These are phyloP conservation scores for Fusarium sp. DNA, from an alignment of 2,329 filamentous ascomycete genomes.

Conservation along the genomic window DNA sequence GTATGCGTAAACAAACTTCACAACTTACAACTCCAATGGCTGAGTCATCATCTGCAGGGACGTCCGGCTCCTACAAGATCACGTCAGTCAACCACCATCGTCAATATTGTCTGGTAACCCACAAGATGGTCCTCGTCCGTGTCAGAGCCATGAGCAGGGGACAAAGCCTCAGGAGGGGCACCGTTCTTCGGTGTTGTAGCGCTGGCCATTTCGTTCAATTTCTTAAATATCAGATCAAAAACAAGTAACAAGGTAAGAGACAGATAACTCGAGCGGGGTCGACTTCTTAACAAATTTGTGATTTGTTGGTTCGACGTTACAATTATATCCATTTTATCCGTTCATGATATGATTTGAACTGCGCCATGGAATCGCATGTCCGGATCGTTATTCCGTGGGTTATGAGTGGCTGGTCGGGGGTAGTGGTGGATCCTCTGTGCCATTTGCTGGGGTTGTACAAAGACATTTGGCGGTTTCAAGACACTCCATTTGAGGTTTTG, in stretches of 20 bases:
- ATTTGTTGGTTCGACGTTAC: background rate
- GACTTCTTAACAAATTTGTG: rapidly evolving
- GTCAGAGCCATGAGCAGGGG: rapidly evolving
- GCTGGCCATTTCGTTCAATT: background rate
- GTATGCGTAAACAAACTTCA: rapidly evolving
- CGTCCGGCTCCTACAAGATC: background rate
- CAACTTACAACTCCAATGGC: conserved; percentile 17
- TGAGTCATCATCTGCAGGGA: background rate
- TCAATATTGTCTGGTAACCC: too few species aligned
- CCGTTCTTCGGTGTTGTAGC: rapidly evolving
- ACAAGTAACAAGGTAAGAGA: too few species aligned
- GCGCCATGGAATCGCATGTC: background rate
- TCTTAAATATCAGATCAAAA: background rate
- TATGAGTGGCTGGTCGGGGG: background rate
- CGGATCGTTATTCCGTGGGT: rapidly evolving
- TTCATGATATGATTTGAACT: background rate
- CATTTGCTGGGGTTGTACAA: background rate
- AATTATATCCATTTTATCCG: background rate
- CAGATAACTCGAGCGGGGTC: too few species aligned
- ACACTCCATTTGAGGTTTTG: too few species aligned
- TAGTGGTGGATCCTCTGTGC: background rate
- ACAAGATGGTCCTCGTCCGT: background rate
- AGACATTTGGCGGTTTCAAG: background rate
- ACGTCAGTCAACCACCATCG: background rate
- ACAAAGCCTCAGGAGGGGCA: rapidly evolving